A percentile compares a stretch with the other conserved stretches of the same genome.
These are phyloP conservation scores for Xerocomus amazonicus DNA, from an alignment of 1,284 basidiomycete species.

Conservation along the genomic window DNA sequence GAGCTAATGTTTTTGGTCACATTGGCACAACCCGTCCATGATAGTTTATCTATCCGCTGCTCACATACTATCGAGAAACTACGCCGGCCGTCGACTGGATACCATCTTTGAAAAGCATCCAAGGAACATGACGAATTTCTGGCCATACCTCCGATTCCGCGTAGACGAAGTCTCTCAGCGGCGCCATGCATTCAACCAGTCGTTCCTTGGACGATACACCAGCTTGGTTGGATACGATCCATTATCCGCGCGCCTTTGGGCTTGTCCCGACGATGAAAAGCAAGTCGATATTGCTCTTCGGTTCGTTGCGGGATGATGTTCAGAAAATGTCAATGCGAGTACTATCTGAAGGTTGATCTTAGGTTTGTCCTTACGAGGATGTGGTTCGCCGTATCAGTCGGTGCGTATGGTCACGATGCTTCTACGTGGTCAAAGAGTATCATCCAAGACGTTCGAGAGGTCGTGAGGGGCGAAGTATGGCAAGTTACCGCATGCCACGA, in stretches of 20 bases:
- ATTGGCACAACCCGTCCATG: background rate
- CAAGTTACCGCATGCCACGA: constrained; percentile 38
- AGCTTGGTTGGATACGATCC: constrained; percentile 23
- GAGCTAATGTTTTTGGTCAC: background rate
- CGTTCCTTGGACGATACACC: constrained; percentile 44
- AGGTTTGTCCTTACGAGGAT: constrained; percentile 62
- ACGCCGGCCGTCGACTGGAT: constrained; percentile 47
- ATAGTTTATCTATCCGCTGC: constrained; percentile 61
- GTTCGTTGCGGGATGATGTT: constrained; percentile 33
- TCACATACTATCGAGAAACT: constrained; percentile 43
- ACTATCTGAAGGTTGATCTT: constrained; percentile 4
- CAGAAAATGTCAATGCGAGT: background rate
- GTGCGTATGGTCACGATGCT: constrained; percentile 30
- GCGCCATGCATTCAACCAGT: constrained; percentile 38
- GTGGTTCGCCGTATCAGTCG: constrained; percentile 59
- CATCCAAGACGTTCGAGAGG: constrained; percentile 46
- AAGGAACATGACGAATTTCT: constrained; percentile 53
- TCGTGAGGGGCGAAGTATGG: constrained; percentile 61
- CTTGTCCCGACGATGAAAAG: constrained; percentile 52
- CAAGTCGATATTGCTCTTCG: constrained; percentile 55
- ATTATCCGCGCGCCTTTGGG: constrained; percentile 52
- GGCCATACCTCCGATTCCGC: constrained; percentile 63
- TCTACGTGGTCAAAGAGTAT: constrained; percentile 34
- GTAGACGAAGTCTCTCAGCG: constrained; percentile 39
- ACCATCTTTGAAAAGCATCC: constrained; percentile 38